Conservation (phyloP, 768 basidiomycete genomes). For the Collybia nuda region DNA sequence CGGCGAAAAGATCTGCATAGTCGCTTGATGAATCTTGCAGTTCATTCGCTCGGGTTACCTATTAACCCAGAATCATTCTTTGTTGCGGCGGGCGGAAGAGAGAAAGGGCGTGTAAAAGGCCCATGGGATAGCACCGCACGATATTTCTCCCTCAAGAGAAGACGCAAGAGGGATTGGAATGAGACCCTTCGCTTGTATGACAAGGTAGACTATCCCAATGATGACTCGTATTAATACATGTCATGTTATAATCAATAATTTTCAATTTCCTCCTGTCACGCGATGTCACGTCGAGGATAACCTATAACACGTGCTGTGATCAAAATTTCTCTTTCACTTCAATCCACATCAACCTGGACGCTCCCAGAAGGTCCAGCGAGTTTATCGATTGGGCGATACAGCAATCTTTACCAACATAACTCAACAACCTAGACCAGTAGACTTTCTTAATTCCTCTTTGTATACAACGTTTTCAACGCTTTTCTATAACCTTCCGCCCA, state of each 20-base stretch:
- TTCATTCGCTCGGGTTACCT: conserved; percentile 59
- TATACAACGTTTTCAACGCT: conserved; percentile 14
- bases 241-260: too few species aligned
- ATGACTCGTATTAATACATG: conserved; percentile 27
- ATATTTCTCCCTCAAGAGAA: conserved; percentile 78
- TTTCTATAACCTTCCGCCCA: conserved; percentile 15
- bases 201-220: conserved; percentile 77
- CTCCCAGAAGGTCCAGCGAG: not conserved
- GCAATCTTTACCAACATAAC: conserved; percentile 4
- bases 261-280: not conserved
- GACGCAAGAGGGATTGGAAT: conserved; percentile 89
- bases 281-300: too few species aligned
- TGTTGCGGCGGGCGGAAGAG: conserved; percentile 50
- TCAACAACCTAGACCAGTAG: conserved; percentile 7
- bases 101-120: conserved; percentile 71
- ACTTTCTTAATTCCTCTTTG: not conserved
- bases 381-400: conserved; percentile 1
- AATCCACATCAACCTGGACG: conserved; percentile 7
- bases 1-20: conserved; percentile 56
- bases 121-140: conserved; percentile 68
- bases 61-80: conserved; percentile 70
- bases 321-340: not conserved
- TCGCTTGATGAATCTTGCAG: conserved; percentile 68
- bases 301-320: too few species aligned
- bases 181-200: conserved; percentile 83